Base-by-base conservation (phyloP, 2,329 filamentous ascomycete species). In the Aspergillus clavatus region DNA sequence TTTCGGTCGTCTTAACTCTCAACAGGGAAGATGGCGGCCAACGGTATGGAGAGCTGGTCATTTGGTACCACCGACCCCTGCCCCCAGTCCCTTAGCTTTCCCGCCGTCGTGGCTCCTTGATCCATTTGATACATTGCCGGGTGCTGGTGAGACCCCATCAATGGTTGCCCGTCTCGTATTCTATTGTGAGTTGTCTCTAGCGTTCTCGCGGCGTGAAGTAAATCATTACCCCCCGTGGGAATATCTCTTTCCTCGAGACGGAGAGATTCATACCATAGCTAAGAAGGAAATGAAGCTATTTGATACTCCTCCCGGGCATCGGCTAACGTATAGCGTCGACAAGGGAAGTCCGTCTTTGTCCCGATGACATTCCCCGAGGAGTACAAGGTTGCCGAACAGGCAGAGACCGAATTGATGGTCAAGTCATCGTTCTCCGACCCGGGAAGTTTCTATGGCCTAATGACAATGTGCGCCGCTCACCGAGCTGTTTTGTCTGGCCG, bases 401-500 rank as follows among this genome's bases (percentile, higher is more conserved):
- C 51, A 10, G 56, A 64, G 40, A 55, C 62, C 40, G 57, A 57
- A 27, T 41, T 65, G 16, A 60, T 68, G 45, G 54, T 64, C 31
- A 54, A 56, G 40, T 59, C 57, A 14, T 60, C 62, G n/a, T 60
- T 66, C 28, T 60, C 61, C 3, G 66, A 65, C 39, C 54, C 63
- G 4, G 65, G 65, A 7, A 63, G 60, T 31, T 70, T 70, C 46
- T 67, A 67, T 38, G 62, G 65, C 24, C 53, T 69, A 16, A 67
- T 71, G 64, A 61, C 58, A 28, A 65, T 68, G 45, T 61, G 60
- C 22, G 68, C 68, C 35, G 68, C 67, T 22, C 68, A 71, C 49
- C 58, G 61, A 50, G 67, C 68, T 11, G 55, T 65, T 16, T 45
- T 68, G 11, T 51, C 57, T 16, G 56, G 58, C 14, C 48, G 54